Evolutionary conservation across 257 asterid species (phyloP), one percentile per base, ranked within the genome.

Genomic region (Penstemon eatonii): DNA sequence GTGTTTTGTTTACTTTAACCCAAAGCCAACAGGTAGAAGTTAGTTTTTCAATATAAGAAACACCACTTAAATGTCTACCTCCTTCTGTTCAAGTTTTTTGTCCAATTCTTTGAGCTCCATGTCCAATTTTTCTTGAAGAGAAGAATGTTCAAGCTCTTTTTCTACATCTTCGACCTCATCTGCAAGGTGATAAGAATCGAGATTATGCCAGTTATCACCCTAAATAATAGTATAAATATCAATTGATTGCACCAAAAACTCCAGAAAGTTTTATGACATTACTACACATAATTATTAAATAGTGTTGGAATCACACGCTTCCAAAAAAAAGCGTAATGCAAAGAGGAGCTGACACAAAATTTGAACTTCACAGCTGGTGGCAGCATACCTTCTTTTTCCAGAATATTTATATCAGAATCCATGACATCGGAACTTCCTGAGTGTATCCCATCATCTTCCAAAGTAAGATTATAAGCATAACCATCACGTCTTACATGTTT

Each of bases 81-180:
- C 96, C 76, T 94, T 94, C 71, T 91, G 84, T 77, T 84, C 96
- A 76, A 94, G 96, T 72, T 68, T 87, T 78, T 87, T 75, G 84
- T 94, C 96, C 81, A 94, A 70, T 74, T 94, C 99, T 78, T 89
- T 85, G 60, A 94, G 89, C 83, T 94, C 99, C 75, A 51, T 71
- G 67, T 94, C 99, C 78, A 94, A 56, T 71, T 77, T 79, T 78
- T 94, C 96, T 82, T 94, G 98, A 72, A 89, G 88, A 73, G 98
- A 89, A 80, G 90, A 82, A 86, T 94, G 96, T 15, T 91, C 96
- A 13, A 86, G 85, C 79, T 89, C 97, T 74, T 93, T 86, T 67
- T 91, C 86, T 78, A 80, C 96, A 72, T 80, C 96, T 80, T 87
- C 96, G 53, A 67, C 82, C 65, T 76, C 89, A 63, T 74, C 99